These are phyloP conservation scores for Botryosphaeria agaves DNA, from an alignment of 2,329 filamentous ascomycete genomes.

Conservation along the genomic window DNA sequence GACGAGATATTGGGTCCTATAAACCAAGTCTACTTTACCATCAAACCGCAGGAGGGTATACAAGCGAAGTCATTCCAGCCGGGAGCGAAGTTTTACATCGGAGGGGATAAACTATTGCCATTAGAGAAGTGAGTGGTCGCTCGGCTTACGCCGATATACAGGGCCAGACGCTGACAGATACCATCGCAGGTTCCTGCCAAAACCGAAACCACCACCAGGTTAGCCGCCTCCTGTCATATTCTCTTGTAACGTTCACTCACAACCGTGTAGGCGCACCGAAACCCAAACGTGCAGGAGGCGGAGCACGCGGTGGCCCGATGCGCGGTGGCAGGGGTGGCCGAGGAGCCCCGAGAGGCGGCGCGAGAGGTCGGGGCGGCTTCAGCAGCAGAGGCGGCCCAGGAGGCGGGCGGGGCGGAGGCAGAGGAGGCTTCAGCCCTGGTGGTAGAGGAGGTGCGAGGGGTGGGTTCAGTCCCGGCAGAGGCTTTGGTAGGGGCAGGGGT, in stretches of 20 bases:
- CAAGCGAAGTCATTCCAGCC: slow-evolving; percentile 86
- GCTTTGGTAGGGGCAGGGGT: slow-evolving; percentile 3
- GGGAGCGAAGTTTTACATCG: slow-evolving; percentile 96
- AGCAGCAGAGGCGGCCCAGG: slow-evolving; percentile 19
- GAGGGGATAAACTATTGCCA: slow-evolving; percentile 82
- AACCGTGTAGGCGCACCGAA: slow-evolving; percentile 43
- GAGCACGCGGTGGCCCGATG: slow-evolving; percentile 27
- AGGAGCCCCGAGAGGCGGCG: slow-evolving; percentile 10
- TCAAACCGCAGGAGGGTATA: slow-evolving; percentile 94
- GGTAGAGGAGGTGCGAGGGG: slow-evolving; percentile 18
- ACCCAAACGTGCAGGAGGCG: slow-evolving; percentile 52
- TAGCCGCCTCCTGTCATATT: slow-evolving; percentile 5
- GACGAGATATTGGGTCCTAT: slow-evolving; percentile 96
- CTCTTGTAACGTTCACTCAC: slow-evolving; percentile 4
- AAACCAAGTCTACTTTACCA: slow-evolving; percentile 96
- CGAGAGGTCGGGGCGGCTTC: slow-evolving; percentile 21
- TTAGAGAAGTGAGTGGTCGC: slow-evolving; percentile 57
- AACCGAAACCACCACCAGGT: slow-evolving; percentile 58
- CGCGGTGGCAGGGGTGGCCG: slow-evolving; percentile 20
- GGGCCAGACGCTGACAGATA: slow-evolving; percentile 7
- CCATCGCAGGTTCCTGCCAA: slow-evolving; percentile 61
- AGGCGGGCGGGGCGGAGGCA: slow-evolving; percentile 35
- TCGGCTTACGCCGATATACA: background rate
- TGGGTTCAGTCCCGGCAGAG: slow-evolving; percentile 15
- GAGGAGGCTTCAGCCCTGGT: slow-evolving; percentile 27